These are phyloP conservation scores for Graphiopsis chlorocephala DNA, from an alignment of 2,329 filamentous ascomycete species.

Conservation along the genomic window DNA sequence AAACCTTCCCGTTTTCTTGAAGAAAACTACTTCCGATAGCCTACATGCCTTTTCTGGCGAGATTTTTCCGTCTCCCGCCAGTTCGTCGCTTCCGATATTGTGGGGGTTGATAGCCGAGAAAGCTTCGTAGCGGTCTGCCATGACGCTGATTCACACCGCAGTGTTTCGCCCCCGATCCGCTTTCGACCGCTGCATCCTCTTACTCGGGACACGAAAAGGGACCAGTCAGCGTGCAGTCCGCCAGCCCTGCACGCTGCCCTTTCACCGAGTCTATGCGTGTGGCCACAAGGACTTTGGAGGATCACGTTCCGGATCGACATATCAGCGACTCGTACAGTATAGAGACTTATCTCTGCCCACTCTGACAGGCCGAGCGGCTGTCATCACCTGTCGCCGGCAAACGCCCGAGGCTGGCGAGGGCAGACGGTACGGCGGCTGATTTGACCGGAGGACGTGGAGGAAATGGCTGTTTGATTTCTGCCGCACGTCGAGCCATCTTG, in stretches of 20 bases:
- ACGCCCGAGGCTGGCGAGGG: not conserved
- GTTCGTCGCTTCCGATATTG: not conserved
- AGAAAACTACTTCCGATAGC: conserved; percentile 5
- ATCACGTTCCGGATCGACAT: conserved; percentile 5
- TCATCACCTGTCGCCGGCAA: conserved; percentile 1
- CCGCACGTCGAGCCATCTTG: not conserved
- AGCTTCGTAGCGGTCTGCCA: not conserved
- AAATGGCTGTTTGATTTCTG: not conserved
- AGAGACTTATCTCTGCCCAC: not conserved
- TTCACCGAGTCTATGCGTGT: not conserved
- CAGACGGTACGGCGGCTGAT: not conserved
- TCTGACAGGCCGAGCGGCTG: conserved; percentile 6
- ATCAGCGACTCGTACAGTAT: not conserved
- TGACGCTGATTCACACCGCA: not conserved
- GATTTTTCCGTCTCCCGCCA: not conserved
- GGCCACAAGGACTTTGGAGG: not conserved
- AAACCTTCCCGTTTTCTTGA: conserved; percentile 6
- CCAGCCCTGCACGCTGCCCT: not conserved
- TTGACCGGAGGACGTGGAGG: not conserved
- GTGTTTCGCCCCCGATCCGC: not conserved
- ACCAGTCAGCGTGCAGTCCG: not conserved
- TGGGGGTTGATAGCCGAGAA: not conserved
- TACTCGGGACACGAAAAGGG: not conserved
- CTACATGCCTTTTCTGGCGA: not conserved
- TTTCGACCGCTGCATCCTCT: not conserved